Conservation (phyloP, 495 filamentous ascomycete species). For the Cudoniella acicularis region DNA sequence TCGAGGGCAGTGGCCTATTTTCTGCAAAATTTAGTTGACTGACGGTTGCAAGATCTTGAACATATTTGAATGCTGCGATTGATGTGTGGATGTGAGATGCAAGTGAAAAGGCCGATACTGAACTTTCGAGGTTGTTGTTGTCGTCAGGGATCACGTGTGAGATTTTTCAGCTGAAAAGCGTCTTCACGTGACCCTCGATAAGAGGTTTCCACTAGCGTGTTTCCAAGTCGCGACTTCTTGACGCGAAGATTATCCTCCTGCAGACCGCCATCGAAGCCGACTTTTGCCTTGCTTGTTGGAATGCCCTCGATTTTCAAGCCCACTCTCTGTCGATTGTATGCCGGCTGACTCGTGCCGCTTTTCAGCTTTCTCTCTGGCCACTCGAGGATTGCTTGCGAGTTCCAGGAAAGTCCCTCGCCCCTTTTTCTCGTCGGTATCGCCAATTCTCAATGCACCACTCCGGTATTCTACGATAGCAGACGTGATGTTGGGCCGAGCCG, state of each 20-base stretch:
- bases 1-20: too few relatives aligned
- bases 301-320: constrained; percentile 13
- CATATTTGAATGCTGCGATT: too few relatives aligned
- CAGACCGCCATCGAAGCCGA: neutral
- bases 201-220: constrained; percentile 4
- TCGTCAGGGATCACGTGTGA: too few relatives aligned
- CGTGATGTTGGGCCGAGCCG: constrained; percentile 37
- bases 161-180: neutral
- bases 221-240: constrained; percentile 5
- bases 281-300: constrained; percentile 7
- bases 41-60: too few relatives aligned
- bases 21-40: too few relatives aligned
- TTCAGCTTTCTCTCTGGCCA: constrained; percentile 19
- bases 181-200: neutral
- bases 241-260: constrained; percentile 3
- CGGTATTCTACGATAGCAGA: constrained; percentile 26
- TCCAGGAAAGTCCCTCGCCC: constrained; percentile 17
- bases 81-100: too few relatives aligned
- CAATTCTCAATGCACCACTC: constrained; percentile 14
- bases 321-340: constrained; percentile 23
- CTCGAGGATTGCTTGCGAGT: constrained; percentile 18
- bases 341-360: constrained; percentile 15
- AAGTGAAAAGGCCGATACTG: neutral
- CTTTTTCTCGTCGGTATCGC: constrained; percentile 8
- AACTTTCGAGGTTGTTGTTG: neutral